Conservation (phyloP, 257 asterid genomes). For the Solanum clarkiae region DNA sequence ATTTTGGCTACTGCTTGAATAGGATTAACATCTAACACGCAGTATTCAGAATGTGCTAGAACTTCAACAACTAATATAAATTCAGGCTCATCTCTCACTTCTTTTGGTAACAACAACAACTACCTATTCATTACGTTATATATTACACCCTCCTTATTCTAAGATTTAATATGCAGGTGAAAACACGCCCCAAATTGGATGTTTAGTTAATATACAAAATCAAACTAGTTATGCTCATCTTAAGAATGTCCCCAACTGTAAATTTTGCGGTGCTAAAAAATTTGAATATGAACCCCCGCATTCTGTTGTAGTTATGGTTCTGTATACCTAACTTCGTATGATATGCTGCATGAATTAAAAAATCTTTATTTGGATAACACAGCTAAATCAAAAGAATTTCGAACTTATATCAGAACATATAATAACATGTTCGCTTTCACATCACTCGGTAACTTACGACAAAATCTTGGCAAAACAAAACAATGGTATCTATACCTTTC, state of each 20-base stretch:
- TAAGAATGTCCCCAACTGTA: not conserved
- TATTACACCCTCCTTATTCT: not conserved
- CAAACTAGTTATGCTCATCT: not conserved
- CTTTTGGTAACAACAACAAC: not conserved
- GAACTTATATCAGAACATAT: no score
- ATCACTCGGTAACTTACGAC: no score
- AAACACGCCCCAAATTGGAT: not conserved
- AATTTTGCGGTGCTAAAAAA: not conserved
- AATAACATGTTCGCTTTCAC: no score
- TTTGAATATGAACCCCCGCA: not conserved
- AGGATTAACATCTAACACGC: not conserved
- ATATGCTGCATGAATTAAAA: not conserved
- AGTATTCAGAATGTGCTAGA: no score
- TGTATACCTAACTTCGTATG: not conserved
- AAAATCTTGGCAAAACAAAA: no score
- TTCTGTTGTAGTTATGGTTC: not conserved
- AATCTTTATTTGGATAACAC: not conserved
- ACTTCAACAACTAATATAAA: not conserved
- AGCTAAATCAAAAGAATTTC: not conserved
- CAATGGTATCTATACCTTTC: no score
- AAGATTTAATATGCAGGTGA: not conserved
- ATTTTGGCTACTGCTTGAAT: no score
- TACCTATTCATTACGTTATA: not conserved
- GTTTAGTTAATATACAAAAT: not conserved
- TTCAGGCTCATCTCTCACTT: not conserved